phyloP scores from a whole-genome alignment of 1,284 basidiomycete species.

The Rhodotorula sp. region DNA sequence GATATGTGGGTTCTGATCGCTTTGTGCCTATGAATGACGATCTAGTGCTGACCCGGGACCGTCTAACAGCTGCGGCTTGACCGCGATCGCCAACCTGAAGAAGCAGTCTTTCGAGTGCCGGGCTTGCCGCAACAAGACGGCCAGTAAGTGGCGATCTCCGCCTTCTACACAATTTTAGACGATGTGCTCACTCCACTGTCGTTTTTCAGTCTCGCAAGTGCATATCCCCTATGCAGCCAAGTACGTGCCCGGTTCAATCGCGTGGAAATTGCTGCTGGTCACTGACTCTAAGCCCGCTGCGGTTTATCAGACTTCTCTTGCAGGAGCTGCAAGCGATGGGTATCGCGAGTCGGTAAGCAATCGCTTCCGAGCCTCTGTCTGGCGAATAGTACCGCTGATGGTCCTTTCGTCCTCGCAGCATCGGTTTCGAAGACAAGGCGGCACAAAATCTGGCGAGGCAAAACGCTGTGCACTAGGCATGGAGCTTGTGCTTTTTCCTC shows the following conservation, averaged over 20 bases:
- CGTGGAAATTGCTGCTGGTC: background rate
- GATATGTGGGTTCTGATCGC: slow-evolving; percentile 68
- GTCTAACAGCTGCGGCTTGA: slow-evolving; percentile 73
- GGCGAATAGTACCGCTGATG: background rate
- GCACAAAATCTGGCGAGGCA: slow-evolving; percentile 24
- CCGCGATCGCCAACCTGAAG: slow-evolving; percentile 85
- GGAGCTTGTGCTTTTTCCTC: background rate
- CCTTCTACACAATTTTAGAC: background rate
- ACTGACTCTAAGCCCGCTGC: background rate
- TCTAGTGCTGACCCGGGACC: background rate
- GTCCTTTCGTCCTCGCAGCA: background rate
- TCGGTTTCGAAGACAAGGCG: slow-evolving; percentile 28
- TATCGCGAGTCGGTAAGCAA: background rate
- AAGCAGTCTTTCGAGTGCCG: slow-evolving; percentile 64
- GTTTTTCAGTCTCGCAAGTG: slow-evolving; percentile 20
- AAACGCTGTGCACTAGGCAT: slow-evolving; percentile 9
- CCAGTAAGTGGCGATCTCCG: slow-evolving; percentile 13
- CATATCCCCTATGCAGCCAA: slow-evolving; percentile 31
- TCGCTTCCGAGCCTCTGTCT: background rate
- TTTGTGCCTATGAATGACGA: background rate
- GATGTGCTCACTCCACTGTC: background rate
- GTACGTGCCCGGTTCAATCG: background rate
- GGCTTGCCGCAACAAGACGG: slow-evolving; percentile 90
- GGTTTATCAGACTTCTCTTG: slow-evolving; percentile 60
- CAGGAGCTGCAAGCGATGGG: slow-evolving; percentile 71